These are phyloP conservation scores for Pseudogymnoascus sp. DNA, from an alignment of 2,329 filamentous ascomycete species.

Conservation along the genomic window DNA sequence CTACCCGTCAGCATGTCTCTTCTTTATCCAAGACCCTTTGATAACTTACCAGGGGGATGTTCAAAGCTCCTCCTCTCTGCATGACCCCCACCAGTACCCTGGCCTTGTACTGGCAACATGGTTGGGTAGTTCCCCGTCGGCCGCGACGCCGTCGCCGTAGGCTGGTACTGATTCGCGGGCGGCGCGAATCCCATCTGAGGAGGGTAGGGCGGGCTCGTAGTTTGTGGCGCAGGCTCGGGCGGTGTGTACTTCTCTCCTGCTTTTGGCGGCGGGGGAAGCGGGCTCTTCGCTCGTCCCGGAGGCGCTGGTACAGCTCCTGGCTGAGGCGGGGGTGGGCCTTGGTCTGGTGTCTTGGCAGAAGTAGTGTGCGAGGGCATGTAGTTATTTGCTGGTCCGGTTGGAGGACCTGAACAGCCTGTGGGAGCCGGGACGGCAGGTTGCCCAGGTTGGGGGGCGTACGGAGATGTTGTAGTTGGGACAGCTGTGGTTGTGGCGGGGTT, in stretches of 20 bases:
- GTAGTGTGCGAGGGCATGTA: conserved; percentile 35
- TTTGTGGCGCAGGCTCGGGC: conserved; percentile 28
- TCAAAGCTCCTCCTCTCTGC: conserved; percentile 22
- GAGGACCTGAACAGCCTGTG: conserved; percentile 14
- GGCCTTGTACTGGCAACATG: neutral
- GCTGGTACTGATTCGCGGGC: conserved; percentile 27
- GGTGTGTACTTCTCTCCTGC: conserved; percentile 37
- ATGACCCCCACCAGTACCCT: neutral
- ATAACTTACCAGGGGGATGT: conserved; percentile 22
- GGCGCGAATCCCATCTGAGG: conserved; percentile 45
- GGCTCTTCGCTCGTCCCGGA: conserved; percentile 27
- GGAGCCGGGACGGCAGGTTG: conserved; percentile 38
- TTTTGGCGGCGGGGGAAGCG: conserved; percentile 44
- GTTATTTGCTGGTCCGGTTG: conserved; percentile 24
- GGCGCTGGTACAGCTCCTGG: conserved; percentile 46
- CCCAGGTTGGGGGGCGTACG: conserved; percentile 38
- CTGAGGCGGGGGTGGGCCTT: conserved; percentile 45
- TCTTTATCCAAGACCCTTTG: neutral
- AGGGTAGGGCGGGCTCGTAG: conserved; percentile 32
- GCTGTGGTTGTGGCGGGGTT: conserved; percentile 25
- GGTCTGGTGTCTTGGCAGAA: conserved; percentile 32
- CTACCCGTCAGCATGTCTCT: neutral
- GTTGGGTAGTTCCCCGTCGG: conserved; percentile 1
- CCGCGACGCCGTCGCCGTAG: conserved; percentile 20
- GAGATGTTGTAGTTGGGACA: conserved; percentile 24